Evolutionary conservation across 2,329 filamentous ascomycete genomes (phyloP).

Genomic region (Geosmithia flava): DNA sequence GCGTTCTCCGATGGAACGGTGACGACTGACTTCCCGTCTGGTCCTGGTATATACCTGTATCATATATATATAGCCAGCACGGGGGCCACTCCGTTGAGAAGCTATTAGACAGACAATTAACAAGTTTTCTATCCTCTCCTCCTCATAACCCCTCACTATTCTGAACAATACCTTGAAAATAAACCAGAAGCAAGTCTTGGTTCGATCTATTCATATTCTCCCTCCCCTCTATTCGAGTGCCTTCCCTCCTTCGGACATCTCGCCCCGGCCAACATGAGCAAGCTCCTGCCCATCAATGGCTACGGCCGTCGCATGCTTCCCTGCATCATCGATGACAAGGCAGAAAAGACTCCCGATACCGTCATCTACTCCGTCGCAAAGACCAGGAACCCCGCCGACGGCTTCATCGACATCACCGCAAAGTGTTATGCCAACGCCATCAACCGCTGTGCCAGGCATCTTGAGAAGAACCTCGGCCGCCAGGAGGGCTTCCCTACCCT

Average conservation of each 20-base stretch:
- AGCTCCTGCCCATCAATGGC: not conserved
- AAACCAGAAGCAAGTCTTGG: too few relatives aligned
- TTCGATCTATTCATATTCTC: too few relatives aligned
- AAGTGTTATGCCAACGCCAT: conserved; percentile 14
- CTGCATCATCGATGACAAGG: not conserved
- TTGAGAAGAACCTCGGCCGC: conserved; percentile 15
- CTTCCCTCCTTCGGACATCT: not conserved
- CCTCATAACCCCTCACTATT: too few relatives aligned
- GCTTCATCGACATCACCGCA: conserved; percentile 15
- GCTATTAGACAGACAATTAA: too few relatives aligned
- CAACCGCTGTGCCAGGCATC: conserved; percentile 15
- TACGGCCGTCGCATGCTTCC: not conserved
- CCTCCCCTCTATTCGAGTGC: too few relatives aligned
- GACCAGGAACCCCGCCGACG: conserved; percentile 9
- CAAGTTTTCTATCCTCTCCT: too few relatives aligned
- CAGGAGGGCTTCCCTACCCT: conserved; percentile 17
- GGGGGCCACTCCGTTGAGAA: too few relatives aligned
- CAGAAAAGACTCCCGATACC: not conserved
- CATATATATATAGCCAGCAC: too few relatives aligned
- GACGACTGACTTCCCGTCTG: too few relatives aligned
- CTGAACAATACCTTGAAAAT: too few relatives aligned
- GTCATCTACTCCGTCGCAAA: conserved; percentile 23
- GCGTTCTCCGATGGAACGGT: too few relatives aligned
- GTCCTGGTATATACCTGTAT: too few relatives aligned
- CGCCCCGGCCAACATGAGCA: not conserved